Percentiles rank a stretch among this genome's conserved stretches.
Evolutionary conservation across 2,329 filamentous ascomycete genomes (phyloP).

Genomic region (Pseudocercospora crystallina): DNA sequence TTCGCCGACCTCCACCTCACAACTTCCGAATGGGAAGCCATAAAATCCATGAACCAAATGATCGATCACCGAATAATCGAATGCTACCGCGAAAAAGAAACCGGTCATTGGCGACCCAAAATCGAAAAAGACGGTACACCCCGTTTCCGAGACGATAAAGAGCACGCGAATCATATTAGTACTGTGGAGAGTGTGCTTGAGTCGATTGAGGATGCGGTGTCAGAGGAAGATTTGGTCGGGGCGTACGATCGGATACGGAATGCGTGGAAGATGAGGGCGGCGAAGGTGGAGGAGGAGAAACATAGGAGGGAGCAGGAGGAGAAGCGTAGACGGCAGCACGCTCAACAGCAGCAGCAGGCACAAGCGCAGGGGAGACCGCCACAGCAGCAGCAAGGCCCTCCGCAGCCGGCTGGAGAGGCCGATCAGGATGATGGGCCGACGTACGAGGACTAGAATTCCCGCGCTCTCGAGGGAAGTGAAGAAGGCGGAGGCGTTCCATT

Average conservation of each 20-base stretch:
- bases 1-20: constrained; percentile 65
- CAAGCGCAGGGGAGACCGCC: constrained; percentile 10
- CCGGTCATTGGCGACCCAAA: constrained; percentile 73
- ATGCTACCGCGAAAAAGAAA: constrained; percentile 73
- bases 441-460: constrained; percentile 22
- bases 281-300: constrained; percentile 17
- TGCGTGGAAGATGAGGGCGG: constrained; percentile 69
- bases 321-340: constrained; percentile 18
- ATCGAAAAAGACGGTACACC: constrained; percentile 53
- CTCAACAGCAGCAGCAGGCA: constrained; percentile 16
- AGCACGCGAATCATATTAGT: constrained; percentile 81
- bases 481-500: no score
- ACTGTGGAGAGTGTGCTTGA: constrained; percentile 84
- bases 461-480: no score
- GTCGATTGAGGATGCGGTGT: constrained; percentile 84
- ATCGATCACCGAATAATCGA: constrained; percentile 89
- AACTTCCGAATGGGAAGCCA: constrained; percentile 75
- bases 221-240: constrained; percentile 73
- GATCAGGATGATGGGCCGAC: constrained; percentile 26
- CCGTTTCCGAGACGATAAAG: constrained; percentile 89
- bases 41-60: constrained; percentile 72
- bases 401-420: constrained; percentile 9
- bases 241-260: constrained; percentile 70
- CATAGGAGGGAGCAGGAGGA: constrained; percentile 16
- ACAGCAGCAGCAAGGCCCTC: not conserved